Evolutionary conservation across 768 basidiomycete genomes (phyloP), one percentile per base, ranked within the genome.

Genomic region (Xanthoconium purpureum): DNA sequence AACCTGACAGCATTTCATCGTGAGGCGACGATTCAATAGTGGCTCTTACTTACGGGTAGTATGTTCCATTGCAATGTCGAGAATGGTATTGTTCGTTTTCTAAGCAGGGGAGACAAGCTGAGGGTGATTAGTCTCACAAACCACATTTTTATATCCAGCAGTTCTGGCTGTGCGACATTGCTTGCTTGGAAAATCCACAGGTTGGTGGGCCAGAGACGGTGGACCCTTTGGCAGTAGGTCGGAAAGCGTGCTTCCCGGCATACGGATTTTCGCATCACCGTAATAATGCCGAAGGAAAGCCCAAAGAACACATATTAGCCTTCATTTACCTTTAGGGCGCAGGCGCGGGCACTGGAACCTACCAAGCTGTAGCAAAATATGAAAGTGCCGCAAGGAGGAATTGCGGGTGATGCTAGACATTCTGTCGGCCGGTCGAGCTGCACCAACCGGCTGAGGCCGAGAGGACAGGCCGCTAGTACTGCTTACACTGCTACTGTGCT

Each of bases 301-400:
- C 20, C 7, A 50, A 43, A 42, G 37, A 52, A 40, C 17, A 44
- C 30, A 40, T 20, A 53, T 39, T 33, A 47, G 38, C 35, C 17
- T 40, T 47, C 52, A 52, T 50, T 52, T 36, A 51, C 40, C 29
- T 44, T 40, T 20, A 18, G 24, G 24, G 24, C 24, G 24, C n/a
- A 4, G 36, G 50, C 57, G 56, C 52, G 35, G 13, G 32, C 36
- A 50, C 61, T 57, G 66, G 61, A 63, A 35, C 49, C 32, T 10
- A 43, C 66, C 66, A 67, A 57, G 66, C 66, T 67, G 66, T 67
- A 52, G 53, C 55, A 33, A 50, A 3, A 51, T 37, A 39, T 15
- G n/a, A 38, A 50, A 14, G 14, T 8, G 18, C 42, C 32, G 28
- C 33, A 15, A 20, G 13, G 6, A 36, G 2, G 29, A 37, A 35